Evolutionary conservation across 1,284 basidiomycete species (phyloP), one percentile per base, ranked within the genome.

Genomic region (Coniophora puteana): DNA sequence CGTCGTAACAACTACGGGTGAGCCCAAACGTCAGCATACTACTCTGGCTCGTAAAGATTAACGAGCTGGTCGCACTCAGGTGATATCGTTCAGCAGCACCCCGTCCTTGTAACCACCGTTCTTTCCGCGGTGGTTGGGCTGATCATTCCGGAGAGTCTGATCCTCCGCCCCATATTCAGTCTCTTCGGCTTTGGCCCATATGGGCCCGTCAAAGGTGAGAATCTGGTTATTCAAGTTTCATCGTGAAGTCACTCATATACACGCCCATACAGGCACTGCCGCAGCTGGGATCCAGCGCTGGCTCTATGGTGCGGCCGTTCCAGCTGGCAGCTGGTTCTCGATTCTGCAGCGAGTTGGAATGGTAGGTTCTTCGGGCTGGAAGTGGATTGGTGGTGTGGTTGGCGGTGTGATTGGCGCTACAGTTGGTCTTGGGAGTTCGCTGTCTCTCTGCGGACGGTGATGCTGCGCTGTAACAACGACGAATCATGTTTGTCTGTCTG

Each of bases 181-280:
- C 10, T 52, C 8, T 50, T 58, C 23, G 58, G 58, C 3, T 57
- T 57, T 35, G 55, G 52, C 4, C 53, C 55, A 4, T 37, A 25
- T 7, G 56, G 56, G 7, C 55, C 58, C 8, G 45, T 55, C n/a
- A 54, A 52, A 53, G 55, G 58, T 56, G 23, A n/a, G n/a, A n/a
- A n/a, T n/a, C n/a, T n/a, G n/a, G n/a, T n/a, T n/a, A n/a, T n/a
- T n/a, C n/a, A n/a, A n/a, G n/a, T n/a, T n/a, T n/a, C n/a, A n/a
- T n/a, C n/a, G n/a, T n/a, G n/a, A n/a, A n/a, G n/a, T n/a, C n/a
- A n/a, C n/a, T n/a, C n/a, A n/a, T n/a, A n/a, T n/a, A n/a, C n/a
- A n/a, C n/a, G n/a, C n/a, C n/a, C n/a, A n/a, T n/a, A n/a, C 38
- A 60, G 58, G 55, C 1, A 48, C 55, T 11, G 25, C 41, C 13